These are phyloP conservation scores for Colletotrichum tanaceti DNA, from an alignment of 2,329 filamentous ascomycete species.

Conservation along the genomic window DNA sequence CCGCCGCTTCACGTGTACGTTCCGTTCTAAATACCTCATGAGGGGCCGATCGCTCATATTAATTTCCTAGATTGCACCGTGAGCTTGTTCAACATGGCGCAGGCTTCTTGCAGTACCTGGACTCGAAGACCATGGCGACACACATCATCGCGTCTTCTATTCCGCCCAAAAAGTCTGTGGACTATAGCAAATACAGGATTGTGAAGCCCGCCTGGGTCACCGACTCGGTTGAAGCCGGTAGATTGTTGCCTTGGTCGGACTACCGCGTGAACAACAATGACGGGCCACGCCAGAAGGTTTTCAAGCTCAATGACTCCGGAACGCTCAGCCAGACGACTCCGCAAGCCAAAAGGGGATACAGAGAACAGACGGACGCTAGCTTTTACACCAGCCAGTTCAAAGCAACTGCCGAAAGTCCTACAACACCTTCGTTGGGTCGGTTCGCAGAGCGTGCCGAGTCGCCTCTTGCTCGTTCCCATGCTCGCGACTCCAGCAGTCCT, in stretches of 20 bases:
- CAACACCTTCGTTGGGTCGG: conserved; percentile 47
- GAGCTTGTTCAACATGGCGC: conserved; percentile 95
- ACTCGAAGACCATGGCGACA: conserved; percentile 93
- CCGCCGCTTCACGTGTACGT: conserved; percentile 82
- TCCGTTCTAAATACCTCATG: no score
- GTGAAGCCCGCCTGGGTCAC: conserved; percentile 96
- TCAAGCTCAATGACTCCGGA: conserved; percentile 72
- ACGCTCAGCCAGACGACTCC: conserved; percentile 75
- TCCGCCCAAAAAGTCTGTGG: conserved; percentile 91
- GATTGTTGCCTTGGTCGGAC: conserved; percentile 84
- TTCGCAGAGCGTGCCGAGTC: conserved; percentile 46
- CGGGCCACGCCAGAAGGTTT: conserved; percentile 81
- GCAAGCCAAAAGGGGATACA: conserved; percentile 72
- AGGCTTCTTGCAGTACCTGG: conserved; percentile 92
- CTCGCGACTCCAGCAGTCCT: conserved; percentile 8
- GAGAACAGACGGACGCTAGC: conserved; percentile 82
- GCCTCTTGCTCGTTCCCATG: conserved; percentile 35
- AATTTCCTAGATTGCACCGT: conserved; percentile 71
- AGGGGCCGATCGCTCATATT: background rate
- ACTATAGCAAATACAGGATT: conserved; percentile 88
- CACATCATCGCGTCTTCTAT: conserved; percentile 94
- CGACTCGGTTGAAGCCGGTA: conserved; percentile 86
- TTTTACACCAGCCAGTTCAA: conserved; percentile 84
- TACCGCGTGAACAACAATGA: conserved; percentile 85
- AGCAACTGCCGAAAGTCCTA: conserved; percentile 41